Evolutionary conservation across 176 grass and related monocot species (phyloP).

Genomic region (Sorghum bicolor): Sorghum_bicolor_NCBIv3 NC_012874.2:2134501-2135000

Average conservation of each 20-base stretch:
- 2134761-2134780: neutral
- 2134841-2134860: neutral
- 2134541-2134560: no score
- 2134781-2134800: neutral
- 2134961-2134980: neutral
- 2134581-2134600: no score
- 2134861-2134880: neutral
- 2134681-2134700: neutral
- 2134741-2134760: neutral
- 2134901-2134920: neutral
- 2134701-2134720: neutral
- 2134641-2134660: neutral
- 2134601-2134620: neutral
- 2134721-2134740: no score
- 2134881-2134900: neutral
- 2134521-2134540: no score
- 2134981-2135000: neutral
- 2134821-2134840: neutral
- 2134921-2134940: neutral
- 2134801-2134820: neutral
- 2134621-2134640: neutral
- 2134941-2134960: neutral
- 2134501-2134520: neutral
- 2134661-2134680: neutral
- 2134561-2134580: neutral